These are phyloP conservation scores for Trametes cingulata DNA, from an alignment of 768 basidiomycete genomes.

Conservation along the genomic window DNA sequence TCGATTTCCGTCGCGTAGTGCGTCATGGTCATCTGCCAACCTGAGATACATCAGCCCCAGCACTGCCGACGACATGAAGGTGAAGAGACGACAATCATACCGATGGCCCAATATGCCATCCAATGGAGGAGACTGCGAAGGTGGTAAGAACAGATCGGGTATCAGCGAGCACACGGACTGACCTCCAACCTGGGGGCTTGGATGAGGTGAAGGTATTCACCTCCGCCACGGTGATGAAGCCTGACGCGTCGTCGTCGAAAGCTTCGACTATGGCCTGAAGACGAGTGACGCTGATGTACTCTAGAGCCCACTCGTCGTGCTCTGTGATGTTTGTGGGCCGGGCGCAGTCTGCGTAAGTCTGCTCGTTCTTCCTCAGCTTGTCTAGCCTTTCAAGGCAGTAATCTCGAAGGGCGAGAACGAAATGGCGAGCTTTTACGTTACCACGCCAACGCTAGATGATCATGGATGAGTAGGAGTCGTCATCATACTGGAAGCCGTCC, in stretches of 20 bases:
- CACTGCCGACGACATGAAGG: not conserved
- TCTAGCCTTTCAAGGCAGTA: conserved; percentile 33
- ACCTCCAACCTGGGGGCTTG: conserved; percentile 35
- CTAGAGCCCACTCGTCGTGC: conserved; percentile 36
- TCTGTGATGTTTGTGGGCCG: conserved; percentile 8
- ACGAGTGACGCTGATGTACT: conserved; percentile 35
- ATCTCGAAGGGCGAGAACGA: conserved; percentile 45
- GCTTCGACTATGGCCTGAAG: conserved; percentile 39
- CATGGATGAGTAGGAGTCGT: not conserved
- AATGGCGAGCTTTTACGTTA: conserved; percentile 53
- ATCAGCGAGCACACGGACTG: not conserved
- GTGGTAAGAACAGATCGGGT: not conserved
- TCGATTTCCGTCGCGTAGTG: conserved; percentile 16
- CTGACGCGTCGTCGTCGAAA: conserved; percentile 41
- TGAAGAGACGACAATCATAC: conserved; percentile 17
- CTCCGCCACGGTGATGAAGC: conserved; percentile 38
- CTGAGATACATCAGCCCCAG: conserved; percentile 1
- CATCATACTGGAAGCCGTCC: not conserved
- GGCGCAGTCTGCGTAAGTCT: conserved; percentile 7
- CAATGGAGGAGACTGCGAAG: conserved; percentile 31
- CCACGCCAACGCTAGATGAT: conserved; percentile 48
- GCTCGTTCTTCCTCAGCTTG: conserved; percentile 12
- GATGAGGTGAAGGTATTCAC: conserved; percentile 33
- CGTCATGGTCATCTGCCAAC: conserved; percentile 26
- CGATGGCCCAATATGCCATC: conserved; percentile 37